phyloP scores from a whole-genome alignment of 805 yeast genomes.

The baker's yeast (Saccharomyces cerevisiae) region DNA sequence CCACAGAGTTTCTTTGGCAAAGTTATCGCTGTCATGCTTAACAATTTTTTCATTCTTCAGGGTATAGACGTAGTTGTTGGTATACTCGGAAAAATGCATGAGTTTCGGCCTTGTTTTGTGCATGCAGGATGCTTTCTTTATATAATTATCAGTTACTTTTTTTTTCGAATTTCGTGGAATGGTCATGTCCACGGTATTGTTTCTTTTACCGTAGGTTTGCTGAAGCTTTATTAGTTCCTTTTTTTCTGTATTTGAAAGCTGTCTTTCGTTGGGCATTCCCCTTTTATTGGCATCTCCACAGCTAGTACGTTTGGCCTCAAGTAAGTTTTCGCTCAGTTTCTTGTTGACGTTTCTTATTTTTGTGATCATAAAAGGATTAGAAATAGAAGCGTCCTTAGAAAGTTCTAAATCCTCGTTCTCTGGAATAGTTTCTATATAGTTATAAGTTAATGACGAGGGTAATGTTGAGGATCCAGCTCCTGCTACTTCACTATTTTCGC shows the following conservation, averaged over 20 bases:
- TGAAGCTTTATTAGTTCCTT: conserved; percentile 1
- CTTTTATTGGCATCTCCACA: neutral
- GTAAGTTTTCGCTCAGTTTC: neutral
- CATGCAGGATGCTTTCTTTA: neutral
- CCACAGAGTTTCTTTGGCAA: neutral
- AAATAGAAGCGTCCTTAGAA: conserved; percentile 12
- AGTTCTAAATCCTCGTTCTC: conserved; percentile 16
- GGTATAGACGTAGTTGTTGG: neutral
- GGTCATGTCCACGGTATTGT: neutral
- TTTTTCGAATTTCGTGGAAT: neutral
- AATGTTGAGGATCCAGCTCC: neutral
- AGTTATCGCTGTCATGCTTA: neutral
- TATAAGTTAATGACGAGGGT: conserved; percentile 11
- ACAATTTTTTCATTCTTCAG: neutral
- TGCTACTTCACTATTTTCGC: neutral
- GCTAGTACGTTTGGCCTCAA: neutral
- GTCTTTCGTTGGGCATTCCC: neutral
- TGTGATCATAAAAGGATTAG: conserved; percentile 19
- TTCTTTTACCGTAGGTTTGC: neutral
- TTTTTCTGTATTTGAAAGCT: neutral
- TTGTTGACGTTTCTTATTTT: conserved; percentile 4
- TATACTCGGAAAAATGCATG: neutral
- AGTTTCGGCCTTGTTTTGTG: neutral
- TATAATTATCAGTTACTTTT: neutral
- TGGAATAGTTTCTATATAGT: conserved; percentile 1